A percentile compares a stretch with the other conserved stretches of the same genome.
Conservation (phyloP, 1,284 basidiomycete species). For the Cryptococcus deneoformans region DNA sequence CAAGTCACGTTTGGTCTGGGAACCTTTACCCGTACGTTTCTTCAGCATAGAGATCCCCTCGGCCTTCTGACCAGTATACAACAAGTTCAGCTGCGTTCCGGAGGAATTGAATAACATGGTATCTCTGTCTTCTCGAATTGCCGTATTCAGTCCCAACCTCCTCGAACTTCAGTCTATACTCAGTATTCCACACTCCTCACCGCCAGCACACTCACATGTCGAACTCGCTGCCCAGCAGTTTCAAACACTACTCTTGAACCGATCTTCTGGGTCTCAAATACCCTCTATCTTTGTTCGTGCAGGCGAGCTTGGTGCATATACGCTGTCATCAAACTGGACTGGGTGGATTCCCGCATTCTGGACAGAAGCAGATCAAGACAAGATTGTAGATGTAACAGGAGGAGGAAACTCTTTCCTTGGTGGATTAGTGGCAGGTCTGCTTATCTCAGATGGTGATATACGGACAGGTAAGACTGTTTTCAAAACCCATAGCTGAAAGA, state of each 20-base stretch:
- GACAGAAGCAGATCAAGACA: slow-evolving; percentile 53
- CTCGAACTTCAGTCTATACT: slow-evolving; percentile 44
- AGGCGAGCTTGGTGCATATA: slow-evolving; percentile 72
- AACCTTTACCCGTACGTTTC: slow-evolving; percentile 60
- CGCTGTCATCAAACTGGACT: slow-evolving; percentile 42
- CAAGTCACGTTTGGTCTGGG: slow-evolving; percentile 66
- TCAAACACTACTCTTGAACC: slow-evolving; percentile 59
- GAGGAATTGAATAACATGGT: slow-evolving; percentile 57
- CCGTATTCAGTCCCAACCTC: slow-evolving; percentile 51
- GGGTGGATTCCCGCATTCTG: slow-evolving; percentile 79
- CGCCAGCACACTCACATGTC: slow-evolving; percentile 47
- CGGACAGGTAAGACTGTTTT: slow-evolving; percentile 57
- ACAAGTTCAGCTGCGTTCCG: slow-evolving; percentile 70
- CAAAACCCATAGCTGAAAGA: neutral
- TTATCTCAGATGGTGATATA: slow-evolving; percentile 59
- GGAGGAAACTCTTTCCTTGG: slow-evolving; percentile 87
- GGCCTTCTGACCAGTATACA: neutral
- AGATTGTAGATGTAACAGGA: slow-evolving; percentile 80
- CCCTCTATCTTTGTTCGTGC: slow-evolving; percentile 65
- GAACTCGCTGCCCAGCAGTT: slow-evolving; percentile 63
- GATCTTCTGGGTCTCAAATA: slow-evolving; percentile 53
- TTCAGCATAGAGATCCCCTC: neutral
- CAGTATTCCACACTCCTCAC: slow-evolving; percentile 1
- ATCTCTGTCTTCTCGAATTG: slow-evolving; percentile 23
- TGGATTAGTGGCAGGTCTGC: slow-evolving; percentile 71